These are phyloP conservation scores for Colletotrichum shisoi DNA, from an alignment of 2,329 filamentous ascomycete genomes.

Conservation along the genomic window DNA sequence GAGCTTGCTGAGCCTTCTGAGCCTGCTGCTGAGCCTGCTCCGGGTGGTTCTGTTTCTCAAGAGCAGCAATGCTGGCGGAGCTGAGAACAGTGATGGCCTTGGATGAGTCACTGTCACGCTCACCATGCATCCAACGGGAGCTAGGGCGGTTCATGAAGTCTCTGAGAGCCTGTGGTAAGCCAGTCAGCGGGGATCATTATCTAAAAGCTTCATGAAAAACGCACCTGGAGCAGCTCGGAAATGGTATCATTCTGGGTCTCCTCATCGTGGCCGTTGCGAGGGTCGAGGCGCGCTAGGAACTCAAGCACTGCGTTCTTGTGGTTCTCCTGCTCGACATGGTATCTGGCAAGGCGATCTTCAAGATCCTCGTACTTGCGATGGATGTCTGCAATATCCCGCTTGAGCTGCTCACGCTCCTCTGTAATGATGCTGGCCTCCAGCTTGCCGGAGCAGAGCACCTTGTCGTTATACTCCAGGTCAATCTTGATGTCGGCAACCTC, in stretches of 20 bases:
- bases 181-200: background rate
- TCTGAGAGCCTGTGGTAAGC: constrained; percentile 19
- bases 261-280: constrained; percentile 23
- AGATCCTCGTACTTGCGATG: constrained; percentile 40
- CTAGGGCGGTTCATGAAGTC: constrained; percentile 27
- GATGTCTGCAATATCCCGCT: constrained; percentile 42
- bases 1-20: background rate
- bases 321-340: constrained; percentile 37
- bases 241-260: constrained; percentile 40
- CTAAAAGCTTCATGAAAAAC: background rate
- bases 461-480: constrained; percentile 48
- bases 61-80: constrained; percentile 33
- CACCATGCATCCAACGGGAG: constrained; percentile 30
- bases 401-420: constrained; percentile 36
- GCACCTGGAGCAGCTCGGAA: constrained; percentile 43
- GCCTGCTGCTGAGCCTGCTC: background rate
- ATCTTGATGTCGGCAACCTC: constrained; percentile 43
- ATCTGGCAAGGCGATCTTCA: constrained; percentile 40
- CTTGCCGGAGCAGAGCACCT: constrained; percentile 41
- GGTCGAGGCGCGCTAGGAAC: constrained; percentile 32
- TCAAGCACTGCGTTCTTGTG: constrained; percentile 38
- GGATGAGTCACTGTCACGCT: constrained; percentile 14
- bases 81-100: constrained; percentile 27
- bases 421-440: constrained; percentile 34
- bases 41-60: constrained; percentile 28